A percentile compares a stretch with the other conserved stretches of the same genome.
These are phyloP conservation scores for Scheffersomyces quercinus DNA, from an alignment of 1,139 yeast genomes.

Conservation along the genomic window DNA sequence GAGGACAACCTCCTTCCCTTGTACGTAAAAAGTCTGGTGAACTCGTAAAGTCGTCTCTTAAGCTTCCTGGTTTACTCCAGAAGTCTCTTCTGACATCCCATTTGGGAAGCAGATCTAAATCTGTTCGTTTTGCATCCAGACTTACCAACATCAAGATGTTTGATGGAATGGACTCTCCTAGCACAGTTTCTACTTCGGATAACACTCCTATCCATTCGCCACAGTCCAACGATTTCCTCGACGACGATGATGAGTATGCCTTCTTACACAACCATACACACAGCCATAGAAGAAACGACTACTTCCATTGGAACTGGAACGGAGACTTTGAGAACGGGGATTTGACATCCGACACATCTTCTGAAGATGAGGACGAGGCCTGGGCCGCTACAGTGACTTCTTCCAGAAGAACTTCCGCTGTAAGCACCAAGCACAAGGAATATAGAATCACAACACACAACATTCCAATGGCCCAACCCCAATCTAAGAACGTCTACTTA, in stretches of 20 bases:
- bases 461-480: conserved; percentile 11
- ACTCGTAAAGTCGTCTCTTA: conserved; percentile 40
- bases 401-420: conserved; percentile 3
- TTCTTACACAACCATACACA: conserved; percentile 2
- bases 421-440: conserved; percentile 1
- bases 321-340: conserved; percentile 11
- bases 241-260: conserved; percentile 11
- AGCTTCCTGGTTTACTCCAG: conserved; percentile 25
- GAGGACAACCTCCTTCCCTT: conserved; percentile 11
- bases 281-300: conserved; percentile 6
- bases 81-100: conserved; percentile 30
- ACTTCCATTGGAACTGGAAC: conserved; percentile 17
- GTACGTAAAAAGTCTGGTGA: conserved; percentile 42
- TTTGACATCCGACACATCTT: conserved; percentile 16
- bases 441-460: conserved; percentile 12
- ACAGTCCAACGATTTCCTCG: conserved; percentile 18
- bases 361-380: conserved; percentile 17
- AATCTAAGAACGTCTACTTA: conserved; percentile 5
- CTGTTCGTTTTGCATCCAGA: conserved; percentile 39
- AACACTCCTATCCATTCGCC: conserved; percentile 40
- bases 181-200: conserved; percentile 34
- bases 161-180: conserved; percentile 44
- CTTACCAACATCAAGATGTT: conserved; percentile 42
- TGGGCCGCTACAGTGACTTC: conserved; percentile 5
- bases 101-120: conserved; percentile 22